Evolutionary conservation across 306 rosid genomes (phyloP).

Genomic region (Ceratonia siliqua): DNA sequence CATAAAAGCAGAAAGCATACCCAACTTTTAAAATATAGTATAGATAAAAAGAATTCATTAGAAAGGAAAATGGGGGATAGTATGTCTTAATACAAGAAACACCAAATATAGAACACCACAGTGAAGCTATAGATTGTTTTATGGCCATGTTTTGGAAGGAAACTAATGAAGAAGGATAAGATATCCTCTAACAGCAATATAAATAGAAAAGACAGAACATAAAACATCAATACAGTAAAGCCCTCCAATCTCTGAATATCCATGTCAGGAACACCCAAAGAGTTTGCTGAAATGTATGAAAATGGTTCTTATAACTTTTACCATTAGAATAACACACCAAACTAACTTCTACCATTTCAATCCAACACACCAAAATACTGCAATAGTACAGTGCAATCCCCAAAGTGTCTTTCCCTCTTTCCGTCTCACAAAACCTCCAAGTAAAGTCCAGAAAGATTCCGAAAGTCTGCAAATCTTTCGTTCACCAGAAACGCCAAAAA

Average conservation of each 20-base stretch:
- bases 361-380: background rate
- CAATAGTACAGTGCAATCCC: background rate
- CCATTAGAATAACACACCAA: background rate
- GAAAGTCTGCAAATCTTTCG: background rate
- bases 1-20: too few relatives aligned
- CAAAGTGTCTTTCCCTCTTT: background rate
- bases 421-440: background rate
- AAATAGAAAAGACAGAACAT: background rate
- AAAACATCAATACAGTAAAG: background rate
- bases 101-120: background rate
- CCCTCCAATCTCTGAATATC: background rate
- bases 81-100: background rate
- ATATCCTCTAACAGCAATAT: background rate
- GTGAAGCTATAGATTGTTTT: background rate
- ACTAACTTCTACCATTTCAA: background rate
- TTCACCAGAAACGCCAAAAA: background rate
- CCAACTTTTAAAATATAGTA: too few relatives aligned
- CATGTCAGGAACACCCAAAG: background rate
- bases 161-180: background rate
- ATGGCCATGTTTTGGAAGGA: background rate
- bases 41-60: slow-evolving; percentile 1
- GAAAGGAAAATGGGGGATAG: background rate
- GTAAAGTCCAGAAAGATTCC: too few relatives aligned
- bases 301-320: background rate
- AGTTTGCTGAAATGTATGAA: background rate